Conservation (phyloP, 108 stramenopile species). For the Seminavis robusta region DNA sequence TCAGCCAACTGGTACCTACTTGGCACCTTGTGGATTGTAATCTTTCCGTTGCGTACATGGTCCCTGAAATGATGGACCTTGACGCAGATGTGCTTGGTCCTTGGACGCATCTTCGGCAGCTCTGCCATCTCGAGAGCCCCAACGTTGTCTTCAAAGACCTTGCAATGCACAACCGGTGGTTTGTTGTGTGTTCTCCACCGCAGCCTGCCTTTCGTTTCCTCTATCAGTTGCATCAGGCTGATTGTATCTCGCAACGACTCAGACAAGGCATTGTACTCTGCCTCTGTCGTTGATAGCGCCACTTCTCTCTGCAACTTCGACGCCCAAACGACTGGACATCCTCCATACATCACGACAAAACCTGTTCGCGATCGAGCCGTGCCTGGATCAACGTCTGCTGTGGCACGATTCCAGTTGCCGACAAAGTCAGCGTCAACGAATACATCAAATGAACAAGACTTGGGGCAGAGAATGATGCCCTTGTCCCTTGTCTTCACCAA, state of each 20-base stretch:
- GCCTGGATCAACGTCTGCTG: conserved; percentile 23
- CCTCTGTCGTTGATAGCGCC: conserved; percentile 26
- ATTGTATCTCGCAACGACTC: conserved; percentile 10
- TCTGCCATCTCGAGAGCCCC: conserved; percentile 19
- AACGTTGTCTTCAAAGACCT: conserved; percentile 21
- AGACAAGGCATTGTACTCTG: conserved; percentile 17
- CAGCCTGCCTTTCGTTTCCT: conserved; percentile 4
- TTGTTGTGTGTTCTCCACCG: not conserved
- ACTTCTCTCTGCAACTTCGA: conserved; percentile 22
- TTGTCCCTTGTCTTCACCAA: conserved; percentile 13
- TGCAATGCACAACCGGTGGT: conserved; percentile 9
- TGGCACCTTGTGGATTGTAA: conserved; percentile 10
- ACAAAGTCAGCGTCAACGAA: conserved; percentile 45
- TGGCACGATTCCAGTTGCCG: conserved; percentile 28
- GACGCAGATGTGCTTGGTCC: conserved; percentile 29
- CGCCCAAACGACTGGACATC: conserved; percentile 21
- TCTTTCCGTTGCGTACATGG: not conserved
- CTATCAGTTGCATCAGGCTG: conserved; percentile 12
- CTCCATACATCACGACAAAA: conserved; percentile 16
- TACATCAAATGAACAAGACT: conserved; percentile 19
- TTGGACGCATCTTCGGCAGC: conserved; percentile 16
- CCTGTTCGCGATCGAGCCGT: conserved; percentile 18
- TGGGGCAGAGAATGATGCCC: conserved; percentile 21
- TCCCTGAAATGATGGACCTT: conserved; percentile 16
- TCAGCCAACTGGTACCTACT: conserved; percentile 18